Conservation (phyloP, 139 green algal genomes). For the Chlamydomonas sp. region DNA sequence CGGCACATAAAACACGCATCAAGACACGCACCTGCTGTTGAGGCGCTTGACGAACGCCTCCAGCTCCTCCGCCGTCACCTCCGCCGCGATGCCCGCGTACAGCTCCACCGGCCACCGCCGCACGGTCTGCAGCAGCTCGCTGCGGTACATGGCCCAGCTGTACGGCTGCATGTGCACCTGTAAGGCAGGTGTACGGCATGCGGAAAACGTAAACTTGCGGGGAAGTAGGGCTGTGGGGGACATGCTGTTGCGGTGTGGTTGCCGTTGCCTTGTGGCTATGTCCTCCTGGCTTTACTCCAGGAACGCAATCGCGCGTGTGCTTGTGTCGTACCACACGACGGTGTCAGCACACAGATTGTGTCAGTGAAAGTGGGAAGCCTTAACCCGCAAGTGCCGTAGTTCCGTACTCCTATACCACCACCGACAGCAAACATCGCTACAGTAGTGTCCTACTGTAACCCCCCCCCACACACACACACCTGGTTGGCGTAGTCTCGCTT, state of each 20-base stretch:
- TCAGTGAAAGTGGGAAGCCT: no score
- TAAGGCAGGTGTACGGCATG: background rate
- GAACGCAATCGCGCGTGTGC: no score
- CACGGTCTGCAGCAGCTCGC: constrained; percentile 57
- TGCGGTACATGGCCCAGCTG: constrained; percentile 81
- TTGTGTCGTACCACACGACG: no score
- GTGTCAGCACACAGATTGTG: no score
- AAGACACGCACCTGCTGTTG: constrained; percentile 11
- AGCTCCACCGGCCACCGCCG: constrained; percentile 77
- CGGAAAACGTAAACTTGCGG: constrained; percentile 30
- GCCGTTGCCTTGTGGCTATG: no score
- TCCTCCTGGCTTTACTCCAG: no score
- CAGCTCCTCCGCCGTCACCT: constrained; percentile 53
- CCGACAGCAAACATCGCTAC: no score
- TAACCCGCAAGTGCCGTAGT: no score
- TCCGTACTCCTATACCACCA: no score
- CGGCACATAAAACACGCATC: no score
- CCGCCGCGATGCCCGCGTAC: constrained; percentile 71
- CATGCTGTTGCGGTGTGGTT: background rate
- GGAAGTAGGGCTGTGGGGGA: background rate
- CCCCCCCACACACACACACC: background rate
- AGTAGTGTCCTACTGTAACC: constrained; percentile 13
- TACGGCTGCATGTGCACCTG: constrained; percentile 79
- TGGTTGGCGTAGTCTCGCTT: constrained; percentile 73
- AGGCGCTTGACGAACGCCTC: constrained; percentile 45